These are phyloP conservation scores for Dioscorea cayenensis DNA, from an alignment of 116 monocot genomes.

Conservation along the genomic window DNA sequence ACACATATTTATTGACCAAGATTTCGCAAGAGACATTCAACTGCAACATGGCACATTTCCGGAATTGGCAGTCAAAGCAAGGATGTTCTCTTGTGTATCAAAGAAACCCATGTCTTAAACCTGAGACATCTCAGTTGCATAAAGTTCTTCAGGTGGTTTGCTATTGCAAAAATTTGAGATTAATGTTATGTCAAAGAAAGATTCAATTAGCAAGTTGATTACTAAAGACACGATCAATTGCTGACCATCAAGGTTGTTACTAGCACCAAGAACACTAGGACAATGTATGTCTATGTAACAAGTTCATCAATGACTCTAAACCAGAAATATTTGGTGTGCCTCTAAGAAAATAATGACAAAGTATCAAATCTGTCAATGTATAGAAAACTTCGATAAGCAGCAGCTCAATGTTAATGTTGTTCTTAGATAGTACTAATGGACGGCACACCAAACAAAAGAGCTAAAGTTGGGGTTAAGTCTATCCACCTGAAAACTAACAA, in stretches of 20 bases:
- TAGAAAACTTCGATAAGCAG: constrained; percentile 46
- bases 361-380: constrained; percentile 51
- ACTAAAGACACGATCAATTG: background rate
- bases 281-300: constrained; percentile 62
- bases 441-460: constrained; percentile 78
- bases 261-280: constrained; percentile 42
- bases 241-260: constrained; percentile 49
- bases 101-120: constrained; percentile 72
- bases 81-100: constrained; percentile 81
- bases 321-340: constrained; percentile 23
- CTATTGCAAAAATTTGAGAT: constrained; percentile 24
- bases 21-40: constrained; percentile 71
- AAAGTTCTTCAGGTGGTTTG: constrained; percentile 61
- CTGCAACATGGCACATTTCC: constrained; percentile 83
- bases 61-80: constrained; percentile 59
- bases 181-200: background rate
- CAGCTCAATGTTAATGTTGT: constrained; percentile 53
- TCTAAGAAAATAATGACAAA: constrained; percentile 5
- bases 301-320: constrained; percentile 66
- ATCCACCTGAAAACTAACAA: constrained; percentile 45
- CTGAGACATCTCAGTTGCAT: constrained; percentile 73
- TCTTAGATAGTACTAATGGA: constrained; percentile 61
- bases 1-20: constrained; percentile 35
- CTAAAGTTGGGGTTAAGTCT: constrained; percentile 65
- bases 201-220: background rate